Conservation (phyloP, 140 eudicot genomes). For the Cichorium intybus region DNA sequence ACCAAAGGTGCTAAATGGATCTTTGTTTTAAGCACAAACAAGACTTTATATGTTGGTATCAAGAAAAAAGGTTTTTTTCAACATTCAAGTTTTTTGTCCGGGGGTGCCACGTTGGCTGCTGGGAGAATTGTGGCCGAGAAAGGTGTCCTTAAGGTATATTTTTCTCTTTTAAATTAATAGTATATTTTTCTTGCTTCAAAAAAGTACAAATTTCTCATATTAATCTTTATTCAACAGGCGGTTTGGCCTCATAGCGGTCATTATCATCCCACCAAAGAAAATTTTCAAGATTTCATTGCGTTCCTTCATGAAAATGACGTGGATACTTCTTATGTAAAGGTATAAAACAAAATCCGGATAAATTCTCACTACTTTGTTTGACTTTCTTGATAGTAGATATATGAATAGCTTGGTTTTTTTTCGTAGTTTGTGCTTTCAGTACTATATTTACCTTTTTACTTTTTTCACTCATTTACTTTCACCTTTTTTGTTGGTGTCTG, state of each 20-base stretch:
- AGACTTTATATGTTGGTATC: slow-evolving; percentile 65
- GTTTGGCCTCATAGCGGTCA: slow-evolving; percentile 99
- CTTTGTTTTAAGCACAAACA: slow-evolving; percentile 84
- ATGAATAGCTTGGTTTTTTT: too few species aligned
- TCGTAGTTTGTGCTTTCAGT: too few species aligned
- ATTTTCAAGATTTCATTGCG: slow-evolving; percentile 66
- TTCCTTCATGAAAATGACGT: slow-evolving; percentile 70
- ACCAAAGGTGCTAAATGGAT: slow-evolving; percentile 82
- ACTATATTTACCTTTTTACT: too few species aligned
- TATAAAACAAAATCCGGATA: slow-evolving; percentile 17
- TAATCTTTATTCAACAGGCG: slow-evolving; percentile 34
- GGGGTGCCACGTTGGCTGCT: slow-evolving; percentile 95
- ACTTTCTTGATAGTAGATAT: too few species aligned
- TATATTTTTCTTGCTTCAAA: slow-evolving; percentile 4
- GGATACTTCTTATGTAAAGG: slow-evolving; percentile 74
- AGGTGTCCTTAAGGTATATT: slow-evolving; percentile 54
- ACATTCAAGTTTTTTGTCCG: slow-evolving; percentile 93
- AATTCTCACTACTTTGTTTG: neutral
- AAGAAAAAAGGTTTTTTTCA: slow-evolving; percentile 87
- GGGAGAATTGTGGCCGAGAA: slow-evolving; percentile 80
- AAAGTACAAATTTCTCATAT: neutral
- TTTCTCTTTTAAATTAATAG: neutral
- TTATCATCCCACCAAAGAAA: slow-evolving; percentile 82
- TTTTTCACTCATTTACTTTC: too few species aligned
- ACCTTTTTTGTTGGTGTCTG: too few species aligned